These are phyloP conservation scores for Neonectria sp. DNA, from an alignment of 2,329 filamentous ascomycete genomes.

Conservation along the genomic window DNA sequence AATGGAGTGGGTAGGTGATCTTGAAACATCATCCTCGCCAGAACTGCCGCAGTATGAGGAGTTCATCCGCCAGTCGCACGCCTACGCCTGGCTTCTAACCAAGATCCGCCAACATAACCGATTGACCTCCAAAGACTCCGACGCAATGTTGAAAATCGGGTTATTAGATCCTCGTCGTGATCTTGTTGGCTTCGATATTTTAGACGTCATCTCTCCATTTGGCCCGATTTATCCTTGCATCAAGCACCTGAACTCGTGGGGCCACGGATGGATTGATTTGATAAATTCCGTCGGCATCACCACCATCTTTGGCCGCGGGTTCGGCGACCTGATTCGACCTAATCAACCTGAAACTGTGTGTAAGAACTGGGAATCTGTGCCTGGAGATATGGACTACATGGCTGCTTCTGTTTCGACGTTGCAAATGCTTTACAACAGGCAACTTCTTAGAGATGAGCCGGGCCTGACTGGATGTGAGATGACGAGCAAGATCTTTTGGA, in stretches of 20 bases:
- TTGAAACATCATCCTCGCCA: neutral
- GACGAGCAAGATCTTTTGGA: no score
- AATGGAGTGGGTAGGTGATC: neutral
- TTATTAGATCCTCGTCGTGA: conserved; percentile 18
- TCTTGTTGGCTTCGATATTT: conserved; percentile 22
- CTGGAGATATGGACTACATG: conserved; percentile 10
- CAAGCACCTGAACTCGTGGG: conserved; percentile 20
- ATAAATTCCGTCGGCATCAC: conserved; percentile 19
- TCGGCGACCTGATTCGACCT: conserved; percentile 19
- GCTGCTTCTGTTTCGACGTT: conserved; percentile 19
- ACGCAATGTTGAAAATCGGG: neutral
- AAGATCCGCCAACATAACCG: neutral
- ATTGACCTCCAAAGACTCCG: neutral
- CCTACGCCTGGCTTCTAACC: neutral
- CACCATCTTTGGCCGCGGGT: conserved; percentile 9
- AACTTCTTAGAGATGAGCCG: neutral
- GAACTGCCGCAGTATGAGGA: neutral
- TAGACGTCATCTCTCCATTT: conserved; percentile 9
- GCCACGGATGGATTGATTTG: conserved; percentile 22
- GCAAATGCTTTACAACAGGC: conserved; percentile 21
- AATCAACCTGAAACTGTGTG: neutral
- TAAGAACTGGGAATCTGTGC: conserved; percentile 10
- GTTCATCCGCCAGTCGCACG: neutral
- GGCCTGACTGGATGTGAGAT: no score
- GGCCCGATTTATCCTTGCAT: conserved; percentile 15